phyloP scores from a whole-genome alignment of 1,284 basidiomycete species.

The Tilletia horrida region DNA sequence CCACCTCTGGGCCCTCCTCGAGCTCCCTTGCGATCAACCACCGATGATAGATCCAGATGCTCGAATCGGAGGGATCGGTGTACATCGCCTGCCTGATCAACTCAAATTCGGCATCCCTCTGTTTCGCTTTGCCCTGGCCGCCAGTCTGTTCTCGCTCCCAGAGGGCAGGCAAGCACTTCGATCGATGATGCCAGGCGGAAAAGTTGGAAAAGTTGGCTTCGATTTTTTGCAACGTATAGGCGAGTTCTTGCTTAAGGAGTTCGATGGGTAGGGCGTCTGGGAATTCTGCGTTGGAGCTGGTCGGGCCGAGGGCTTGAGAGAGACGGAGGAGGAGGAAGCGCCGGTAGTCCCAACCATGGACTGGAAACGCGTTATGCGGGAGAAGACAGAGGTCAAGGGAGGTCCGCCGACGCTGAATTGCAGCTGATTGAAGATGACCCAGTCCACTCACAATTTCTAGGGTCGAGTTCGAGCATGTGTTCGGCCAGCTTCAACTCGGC shows the following conservation, averaged over 20 bases:
- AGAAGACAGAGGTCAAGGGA: background rate
- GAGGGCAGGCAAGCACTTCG: background rate
- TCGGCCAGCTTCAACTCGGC: slow-evolving; percentile 47
- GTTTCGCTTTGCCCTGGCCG: background rate
- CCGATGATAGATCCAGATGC: slow-evolving; percentile 95
- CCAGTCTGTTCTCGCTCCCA: background rate
- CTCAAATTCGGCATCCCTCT: slow-evolving; percentile 71
- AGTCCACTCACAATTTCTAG: slow-evolving; percentile 49
- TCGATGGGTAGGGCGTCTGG: background rate
- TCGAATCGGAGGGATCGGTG: slow-evolving; percentile 92
- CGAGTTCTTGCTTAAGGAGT: slow-evolving; percentile 30
- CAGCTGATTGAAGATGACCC: background rate
- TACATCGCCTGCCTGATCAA: slow-evolving; percentile 90
- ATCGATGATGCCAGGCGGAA: slow-evolving; percentile 94
- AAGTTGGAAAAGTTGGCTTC: slow-evolving; percentile 94
- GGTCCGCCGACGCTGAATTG: background rate
- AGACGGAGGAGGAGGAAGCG: slow-evolving; percentile 42
- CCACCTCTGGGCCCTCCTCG: background rate
- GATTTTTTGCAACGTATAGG: slow-evolving; percentile 76
- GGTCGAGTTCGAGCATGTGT: slow-evolving; percentile 50
- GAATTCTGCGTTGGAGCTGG: background rate
- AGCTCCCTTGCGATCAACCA: slow-evolving; percentile 72
- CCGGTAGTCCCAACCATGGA: slow-evolving; percentile 52
- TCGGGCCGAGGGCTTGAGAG: background rate
- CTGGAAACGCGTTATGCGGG: slow-evolving; percentile 23